Percentiles rank a stretch among this genome's conserved stretches.
Evolutionary conservation across 257 asterid species (phyloP).

Genomic region (Echites panduratus): DNA sequence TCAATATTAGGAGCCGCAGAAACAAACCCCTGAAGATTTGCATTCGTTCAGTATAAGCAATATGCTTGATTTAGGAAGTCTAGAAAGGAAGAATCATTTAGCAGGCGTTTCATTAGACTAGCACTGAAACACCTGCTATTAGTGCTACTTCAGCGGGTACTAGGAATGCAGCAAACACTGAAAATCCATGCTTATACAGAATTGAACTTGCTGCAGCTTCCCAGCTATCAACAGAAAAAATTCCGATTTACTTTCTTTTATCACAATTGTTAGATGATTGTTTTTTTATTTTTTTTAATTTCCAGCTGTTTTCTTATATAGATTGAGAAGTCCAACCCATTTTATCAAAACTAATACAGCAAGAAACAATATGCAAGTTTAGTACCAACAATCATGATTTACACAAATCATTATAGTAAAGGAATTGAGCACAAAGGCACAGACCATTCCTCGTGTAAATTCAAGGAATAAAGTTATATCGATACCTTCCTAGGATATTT

Average conservation of each 20-base stretch:
- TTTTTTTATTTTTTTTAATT: not conserved
- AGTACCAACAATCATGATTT: not conserved
- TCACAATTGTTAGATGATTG: not conserved
- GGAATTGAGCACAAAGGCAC: not conserved
- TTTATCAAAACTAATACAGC: not conserved
- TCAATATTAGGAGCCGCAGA: slow-evolving; percentile 28
- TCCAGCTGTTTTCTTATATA: not conserved
- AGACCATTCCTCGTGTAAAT: not conserved
- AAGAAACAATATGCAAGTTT: not conserved
- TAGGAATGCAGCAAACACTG: slow-evolving; percentile 38
- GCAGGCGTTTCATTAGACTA: not conserved
- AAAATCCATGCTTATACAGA: slow-evolving; percentile 36
- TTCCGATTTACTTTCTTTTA: not conserved
- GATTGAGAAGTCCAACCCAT: not conserved
- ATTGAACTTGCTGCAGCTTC: slow-evolving; percentile 25
- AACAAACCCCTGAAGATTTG: slow-evolving; percentile 23
- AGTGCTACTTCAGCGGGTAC: slow-evolving; percentile 25
- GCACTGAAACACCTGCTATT: not conserved
- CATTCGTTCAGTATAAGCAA: not conserved
- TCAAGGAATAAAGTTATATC: not conserved
- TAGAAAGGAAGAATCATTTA: not conserved
- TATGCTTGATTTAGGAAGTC: not conserved
- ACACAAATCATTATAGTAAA: not conserved
- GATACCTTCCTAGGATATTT: slow-evolving; percentile 1
- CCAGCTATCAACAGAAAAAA: not conserved